A percentile compares a stretch with the other conserved stretches of the same genome.
These are phyloP conservation scores for Coniosporium tulheliwenetii DNA, from an alignment of 2,329 filamentous ascomycete species.

Conservation along the genomic window DNA sequence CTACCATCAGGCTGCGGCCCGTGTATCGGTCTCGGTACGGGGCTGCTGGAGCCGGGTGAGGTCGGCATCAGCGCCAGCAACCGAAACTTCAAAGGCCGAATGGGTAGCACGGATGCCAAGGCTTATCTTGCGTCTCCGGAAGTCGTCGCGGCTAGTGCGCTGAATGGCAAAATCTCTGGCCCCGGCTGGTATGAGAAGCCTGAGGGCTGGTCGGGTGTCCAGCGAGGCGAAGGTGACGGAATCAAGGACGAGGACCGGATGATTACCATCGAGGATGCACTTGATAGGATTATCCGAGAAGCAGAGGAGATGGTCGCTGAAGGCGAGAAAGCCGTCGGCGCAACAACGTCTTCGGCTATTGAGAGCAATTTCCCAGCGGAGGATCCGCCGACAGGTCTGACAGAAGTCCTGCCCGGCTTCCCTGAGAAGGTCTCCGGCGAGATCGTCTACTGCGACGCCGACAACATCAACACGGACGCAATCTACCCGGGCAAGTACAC, in stretches of 20 bases:
- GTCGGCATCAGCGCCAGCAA: conserved; percentile 73
- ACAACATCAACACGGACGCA: conserved; percentile 82
- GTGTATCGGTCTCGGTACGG: conserved; percentile 73
- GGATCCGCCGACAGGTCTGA: conserved; percentile 23
- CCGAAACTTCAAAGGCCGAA: conserved; percentile 81
- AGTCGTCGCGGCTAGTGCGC: conserved; percentile 77
- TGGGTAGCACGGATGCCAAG: conserved; percentile 66
- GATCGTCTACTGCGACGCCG: conserved; percentile 73
- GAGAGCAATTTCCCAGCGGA: conserved; percentile 19
- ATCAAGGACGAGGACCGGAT: conserved; percentile 48
- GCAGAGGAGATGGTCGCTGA: conserved; percentile 46
- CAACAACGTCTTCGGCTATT: conserved; percentile 11
- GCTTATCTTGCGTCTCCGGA: conserved; percentile 83
- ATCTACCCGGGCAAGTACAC: conserved; percentile 91
- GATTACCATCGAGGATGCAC: conserved; percentile 49
- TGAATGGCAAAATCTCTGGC: conserved; percentile 56
- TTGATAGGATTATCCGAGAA: conserved; percentile 56
- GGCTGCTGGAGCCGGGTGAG: conserved; percentile 71
- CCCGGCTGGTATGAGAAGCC: conserved; percentile 67
- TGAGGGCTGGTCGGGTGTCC: conserved; percentile 49
- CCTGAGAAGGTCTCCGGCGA: conserved; percentile 70
- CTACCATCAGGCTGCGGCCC: conserved; percentile 64
- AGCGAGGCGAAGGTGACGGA: conserved; percentile 57
- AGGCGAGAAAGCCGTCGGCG: conserved; percentile 32
- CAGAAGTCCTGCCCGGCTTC: conserved; percentile 71